phyloP scores from a whole-genome alignment of 805 yeast species.

The Kodamaea leandrae region DNA sequence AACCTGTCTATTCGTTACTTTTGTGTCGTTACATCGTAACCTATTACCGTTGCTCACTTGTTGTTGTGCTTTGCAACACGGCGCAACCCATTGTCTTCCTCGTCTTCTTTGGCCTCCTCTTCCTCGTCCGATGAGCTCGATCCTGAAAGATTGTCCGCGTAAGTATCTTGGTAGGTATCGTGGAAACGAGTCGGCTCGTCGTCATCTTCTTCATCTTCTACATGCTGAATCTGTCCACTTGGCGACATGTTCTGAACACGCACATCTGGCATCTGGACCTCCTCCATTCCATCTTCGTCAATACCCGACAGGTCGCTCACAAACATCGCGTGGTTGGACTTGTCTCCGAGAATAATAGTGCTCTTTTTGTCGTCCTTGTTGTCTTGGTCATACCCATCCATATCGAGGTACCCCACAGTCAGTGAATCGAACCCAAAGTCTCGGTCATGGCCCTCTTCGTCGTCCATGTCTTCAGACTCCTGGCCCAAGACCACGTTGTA shows the following conservation, averaged over 20 bases:
- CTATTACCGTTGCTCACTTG: neutral
- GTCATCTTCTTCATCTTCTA: slow-evolving; percentile 24
- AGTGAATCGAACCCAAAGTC: slow-evolving; percentile 30
- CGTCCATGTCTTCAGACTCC: slow-evolving; percentile 18
- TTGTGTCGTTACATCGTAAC: neutral
- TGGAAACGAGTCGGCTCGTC: slow-evolving; percentile 20
- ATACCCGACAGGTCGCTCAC: slow-evolving; percentile 19
- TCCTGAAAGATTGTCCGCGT: slow-evolving; percentile 40
- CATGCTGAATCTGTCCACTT: slow-evolving; percentile 15
- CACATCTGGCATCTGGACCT: slow-evolving; percentile 20
- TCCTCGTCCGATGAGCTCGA: slow-evolving; percentile 43
- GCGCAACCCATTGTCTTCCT: slow-evolving; percentile 35
- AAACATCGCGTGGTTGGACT: slow-evolving; percentile 32
- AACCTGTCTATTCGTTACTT: neutral
- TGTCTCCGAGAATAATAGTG: slow-evolving; percentile 35
- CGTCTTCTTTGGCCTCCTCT: slow-evolving; percentile 10
- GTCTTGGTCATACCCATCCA: slow-evolving; percentile 32
- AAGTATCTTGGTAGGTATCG: slow-evolving; percentile 26
- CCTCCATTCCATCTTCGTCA: slow-evolving; percentile 26
- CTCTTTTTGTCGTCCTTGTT: slow-evolving; percentile 14
- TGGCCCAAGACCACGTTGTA: slow-evolving; percentile 59
- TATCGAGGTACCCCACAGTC: slow-evolving; percentile 39
- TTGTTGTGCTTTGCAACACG: slow-evolving; percentile 27
- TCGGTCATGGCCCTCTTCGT: slow-evolving; percentile 9
- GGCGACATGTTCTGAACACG: slow-evolving; percentile 35